A percentile compares a stretch with the other conserved stretches of the same genome.
Conservation (phyloP, 1,139 yeast genomes). For the Geotrichum phurueaensis region DNA sequence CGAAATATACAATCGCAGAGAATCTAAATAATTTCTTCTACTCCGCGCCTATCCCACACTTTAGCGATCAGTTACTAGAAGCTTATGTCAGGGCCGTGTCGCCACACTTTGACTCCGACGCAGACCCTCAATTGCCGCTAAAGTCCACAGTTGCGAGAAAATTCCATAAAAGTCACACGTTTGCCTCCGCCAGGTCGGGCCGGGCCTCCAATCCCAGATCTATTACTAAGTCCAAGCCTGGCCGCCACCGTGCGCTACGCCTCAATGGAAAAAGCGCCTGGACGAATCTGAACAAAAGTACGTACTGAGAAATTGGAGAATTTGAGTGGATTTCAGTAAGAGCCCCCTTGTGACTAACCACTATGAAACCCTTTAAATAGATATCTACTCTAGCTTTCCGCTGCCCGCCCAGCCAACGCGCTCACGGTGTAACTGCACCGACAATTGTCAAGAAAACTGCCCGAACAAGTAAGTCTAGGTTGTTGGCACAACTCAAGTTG, state of each 20-base stretch:
- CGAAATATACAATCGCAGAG: slow-evolving; percentile 6
- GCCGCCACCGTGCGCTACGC: not conserved
- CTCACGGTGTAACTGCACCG: slow-evolving; percentile 30
- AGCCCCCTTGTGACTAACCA: not conserved
- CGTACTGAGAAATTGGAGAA: not conserved
- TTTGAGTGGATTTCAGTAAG: not conserved
- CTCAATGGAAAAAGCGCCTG: not conserved
- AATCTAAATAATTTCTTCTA: slow-evolving; percentile 6
- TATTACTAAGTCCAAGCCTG: not conserved
- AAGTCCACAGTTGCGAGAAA: not conserved
- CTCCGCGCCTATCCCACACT: slow-evolving; percentile 7
- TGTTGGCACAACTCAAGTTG: not conserved
- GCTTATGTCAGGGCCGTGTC: slow-evolving; percentile 13
- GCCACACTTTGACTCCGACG: slow-evolving; percentile 2
- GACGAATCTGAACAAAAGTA: not conserved
- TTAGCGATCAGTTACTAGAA: slow-evolving; percentile 8
- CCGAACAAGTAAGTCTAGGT: slow-evolving; percentile 26
- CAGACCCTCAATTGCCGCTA: slow-evolving; percentile 6
- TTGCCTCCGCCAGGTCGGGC: not conserved
- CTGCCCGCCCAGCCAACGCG: not conserved
- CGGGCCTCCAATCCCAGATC: not conserved
- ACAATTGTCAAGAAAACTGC: slow-evolving; percentile 35
- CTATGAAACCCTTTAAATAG: slow-evolving; percentile 20
- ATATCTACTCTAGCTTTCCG: not conserved
- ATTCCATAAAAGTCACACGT: not conserved